Evolutionary conservation across 495 filamentous ascomycete species (phyloP).

Genomic region (Neurospora tetrasperma): DNA sequence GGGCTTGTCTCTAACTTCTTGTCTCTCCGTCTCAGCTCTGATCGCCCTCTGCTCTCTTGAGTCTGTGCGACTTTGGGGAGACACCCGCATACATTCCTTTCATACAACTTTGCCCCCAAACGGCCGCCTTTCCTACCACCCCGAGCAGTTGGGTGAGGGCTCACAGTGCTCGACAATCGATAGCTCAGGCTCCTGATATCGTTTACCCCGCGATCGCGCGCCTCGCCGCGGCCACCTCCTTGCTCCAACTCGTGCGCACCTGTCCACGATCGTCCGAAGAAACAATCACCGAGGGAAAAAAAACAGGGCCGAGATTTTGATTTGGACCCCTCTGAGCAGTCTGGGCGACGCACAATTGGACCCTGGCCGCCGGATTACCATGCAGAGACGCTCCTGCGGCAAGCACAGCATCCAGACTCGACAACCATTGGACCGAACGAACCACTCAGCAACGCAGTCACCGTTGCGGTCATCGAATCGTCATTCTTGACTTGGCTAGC

Average conservation of each 20-base stretch:
- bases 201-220: background rate
- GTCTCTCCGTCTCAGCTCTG: background rate
- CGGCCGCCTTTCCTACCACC: no score
- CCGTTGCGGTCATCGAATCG: background rate
- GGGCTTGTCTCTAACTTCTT: background rate
- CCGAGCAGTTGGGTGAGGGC: no score
- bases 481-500: background rate
- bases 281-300: background rate
- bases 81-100: background rate
- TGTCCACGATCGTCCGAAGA: background rate
- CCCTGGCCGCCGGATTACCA: background rate
- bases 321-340: background rate
- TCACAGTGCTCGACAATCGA: background rate
- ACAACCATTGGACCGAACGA: background rate
- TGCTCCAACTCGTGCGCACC: background rate
- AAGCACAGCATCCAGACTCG: background rate
- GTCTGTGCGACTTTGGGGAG: background rate
- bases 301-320: background rate
- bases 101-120: background rate
- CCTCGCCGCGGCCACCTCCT: background rate
- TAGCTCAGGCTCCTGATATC: background rate
- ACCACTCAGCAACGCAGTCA: background rate
- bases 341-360: background rate
- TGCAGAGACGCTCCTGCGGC: background rate
- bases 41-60: background rate